Evolutionary conservation across 768 basidiomycete genomes (phyloP), one percentile per base, ranked within the genome.

Genomic region (Pleurotus tuber-regium): DNA sequence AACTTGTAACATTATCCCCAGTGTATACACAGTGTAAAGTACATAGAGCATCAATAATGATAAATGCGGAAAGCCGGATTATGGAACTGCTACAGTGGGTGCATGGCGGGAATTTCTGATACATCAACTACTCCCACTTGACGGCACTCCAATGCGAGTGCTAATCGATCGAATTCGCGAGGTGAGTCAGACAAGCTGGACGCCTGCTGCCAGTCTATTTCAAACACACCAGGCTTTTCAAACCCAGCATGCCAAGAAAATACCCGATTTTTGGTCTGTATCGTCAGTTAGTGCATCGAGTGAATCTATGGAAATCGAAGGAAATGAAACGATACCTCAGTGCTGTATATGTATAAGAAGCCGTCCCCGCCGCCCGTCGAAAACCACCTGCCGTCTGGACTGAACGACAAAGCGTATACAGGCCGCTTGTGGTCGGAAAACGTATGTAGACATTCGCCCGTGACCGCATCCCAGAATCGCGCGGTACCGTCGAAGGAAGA

Each of bases 361-460:
- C 89, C 89, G 61, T 95, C 92, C 25, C 86, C 87, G 53, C 87
- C 80, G 1, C 88, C 92, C 11, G 88, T 88, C 2, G 86, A 86
- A 23, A 94, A 64, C 63, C 80, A 83, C 42, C 72, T 71, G 0
- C 90, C 89, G 43, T 82, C 76, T 0, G 90, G 89, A 59, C 86
- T 87, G 65, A 92, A 92, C 4, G 82, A 70, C 25, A 93, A 61
- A 1, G 87, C 78, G 64, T 86, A 94, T 30, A 93, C 80, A 19
- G 84, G 78, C 26, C 79, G 78, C 55, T 71, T 80, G 67, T 92
- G 89, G 55, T 91, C 87, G 4, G 66, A 65, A 61, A 96, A 86
- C 16, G 83, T 73, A 54, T 82, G 76, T 28, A 91, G 64, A 62
- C 92, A 94, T 38, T 81, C 76, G 24, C 91, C 91, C 0, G 86